phyloP scores from a whole-genome alignment of 768 basidiomycete species.

The Kwoniella sp. region DNA sequence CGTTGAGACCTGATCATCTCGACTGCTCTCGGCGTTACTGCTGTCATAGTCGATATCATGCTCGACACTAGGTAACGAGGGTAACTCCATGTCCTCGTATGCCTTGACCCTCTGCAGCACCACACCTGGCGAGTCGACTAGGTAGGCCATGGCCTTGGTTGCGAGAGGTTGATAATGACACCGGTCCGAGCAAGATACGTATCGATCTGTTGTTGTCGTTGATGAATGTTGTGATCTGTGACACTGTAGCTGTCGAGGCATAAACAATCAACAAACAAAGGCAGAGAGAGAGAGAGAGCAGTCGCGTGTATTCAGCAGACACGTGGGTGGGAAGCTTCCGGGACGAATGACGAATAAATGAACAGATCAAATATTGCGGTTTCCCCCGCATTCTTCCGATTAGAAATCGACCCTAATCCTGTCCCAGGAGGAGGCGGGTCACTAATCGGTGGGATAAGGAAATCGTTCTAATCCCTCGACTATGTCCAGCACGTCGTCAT shows the following conservation, averaged over 20 bases:
- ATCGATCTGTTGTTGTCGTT: no score
- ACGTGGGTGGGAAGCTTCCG: background rate
- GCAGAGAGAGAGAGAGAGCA: constrained; percentile 11
- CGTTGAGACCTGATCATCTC: constrained; percentile 11
- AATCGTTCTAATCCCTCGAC: no score
- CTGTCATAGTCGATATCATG: constrained; percentile 41
- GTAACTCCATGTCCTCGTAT: constrained; percentile 41
- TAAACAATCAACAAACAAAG: constrained; percentile 11
- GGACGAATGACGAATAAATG: background rate
- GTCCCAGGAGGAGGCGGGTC: constrained; percentile 13
- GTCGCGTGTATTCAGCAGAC: constrained; percentile 9
- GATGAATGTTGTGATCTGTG: no score
- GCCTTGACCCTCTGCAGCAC: constrained; percentile 34
- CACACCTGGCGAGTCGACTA: constrained; percentile 33
- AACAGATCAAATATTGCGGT: background rate
- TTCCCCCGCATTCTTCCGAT: constrained; percentile 3
- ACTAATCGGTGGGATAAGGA: background rate
- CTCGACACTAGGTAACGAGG: constrained; percentile 42
- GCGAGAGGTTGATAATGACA: background rate
- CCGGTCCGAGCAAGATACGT: background rate
- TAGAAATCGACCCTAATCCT: no score
- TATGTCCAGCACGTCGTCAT: no score
- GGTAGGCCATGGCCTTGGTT: constrained; percentile 20
- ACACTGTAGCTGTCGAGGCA: no score
- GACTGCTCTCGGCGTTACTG: constrained; percentile 6